phyloP scores from a whole-genome alignment of 2,329 filamentous ascomycete genomes.

The Exophiala alcalophila region DNA sequence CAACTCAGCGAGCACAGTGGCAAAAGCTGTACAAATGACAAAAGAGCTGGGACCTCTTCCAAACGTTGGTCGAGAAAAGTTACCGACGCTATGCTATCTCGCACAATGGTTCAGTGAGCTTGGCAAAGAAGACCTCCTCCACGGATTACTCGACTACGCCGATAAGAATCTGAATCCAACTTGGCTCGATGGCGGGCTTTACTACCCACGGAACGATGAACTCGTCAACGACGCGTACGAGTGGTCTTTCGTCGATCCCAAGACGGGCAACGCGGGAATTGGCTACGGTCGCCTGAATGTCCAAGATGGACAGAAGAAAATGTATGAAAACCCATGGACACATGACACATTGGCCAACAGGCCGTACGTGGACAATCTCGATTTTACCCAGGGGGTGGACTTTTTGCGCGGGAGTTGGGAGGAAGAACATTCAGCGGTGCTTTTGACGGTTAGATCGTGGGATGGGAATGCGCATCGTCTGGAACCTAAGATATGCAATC shows the following conservation, averaged over 20 bases:
- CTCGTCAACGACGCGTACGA: slow-evolving; percentile 10
- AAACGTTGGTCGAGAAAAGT: no score
- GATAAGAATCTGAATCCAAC: slow-evolving; percentile 11
- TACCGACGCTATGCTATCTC: slow-evolving; percentile 32
- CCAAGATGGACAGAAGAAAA: slow-evolving; percentile 15
- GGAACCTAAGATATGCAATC: slow-evolving; percentile 2
- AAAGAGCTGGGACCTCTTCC: slow-evolving; percentile 1
- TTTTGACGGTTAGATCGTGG: slow-evolving; percentile 14
- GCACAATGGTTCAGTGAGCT: slow-evolving; percentile 35
- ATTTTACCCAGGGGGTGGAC: slow-evolving; percentile 13
- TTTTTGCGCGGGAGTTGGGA: slow-evolving; percentile 16
- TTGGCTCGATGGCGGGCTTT: slow-evolving; percentile 15
- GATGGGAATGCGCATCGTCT: slow-evolving; percentile 1
- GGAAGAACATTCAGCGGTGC: slow-evolving; percentile 1
- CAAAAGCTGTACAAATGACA: neutral
- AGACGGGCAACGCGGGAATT: slow-evolving; percentile 12
- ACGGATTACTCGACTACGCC: slow-evolving; percentile 9
- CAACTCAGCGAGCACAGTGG: neutral
- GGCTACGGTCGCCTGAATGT: slow-evolving; percentile 17
- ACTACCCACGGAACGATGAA: slow-evolving; percentile 15
- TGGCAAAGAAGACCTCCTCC: slow-evolving; percentile 5
- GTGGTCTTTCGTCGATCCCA: slow-evolving; percentile 5
- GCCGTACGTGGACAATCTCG: slow-evolving; percentile 11
- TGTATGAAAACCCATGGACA: slow-evolving; percentile 19
- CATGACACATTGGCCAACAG: neutral